Evolutionary conservation across 257 asterid species (phyloP), one percentile per base, ranked within the genome.

Genomic region (Capsicum pubescens): DNA sequence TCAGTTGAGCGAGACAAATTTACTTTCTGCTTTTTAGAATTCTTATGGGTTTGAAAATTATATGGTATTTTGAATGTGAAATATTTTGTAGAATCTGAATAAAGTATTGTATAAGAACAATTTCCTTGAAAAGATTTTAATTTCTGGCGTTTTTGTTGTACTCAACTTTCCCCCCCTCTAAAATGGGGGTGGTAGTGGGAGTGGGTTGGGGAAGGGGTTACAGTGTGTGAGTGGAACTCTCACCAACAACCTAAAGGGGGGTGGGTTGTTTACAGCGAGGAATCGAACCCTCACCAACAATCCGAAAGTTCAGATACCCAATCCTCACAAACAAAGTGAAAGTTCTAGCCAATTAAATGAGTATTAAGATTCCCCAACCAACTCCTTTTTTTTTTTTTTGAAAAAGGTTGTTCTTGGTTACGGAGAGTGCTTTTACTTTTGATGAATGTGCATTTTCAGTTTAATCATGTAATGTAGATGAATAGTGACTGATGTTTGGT

Each of bases 381-480:
- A 39, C 32, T 26, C 32, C 32, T 26, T 39, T 39, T 39, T 2
- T 39, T 39, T 39, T 2, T 39, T 39, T 4, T 39, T 1, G 0
- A 39, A 69, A 69, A 36, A 6, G 32, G 55, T 39, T 16, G 32
- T 69, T 69, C 10, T 69, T 69, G 55, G 77, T 68, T 12, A 39
- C 15, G 77, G 15, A 3, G 2, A 39, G 13, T 3, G 55, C 54
- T 69, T 42, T 71, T 71, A 39, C 35, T 71, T 44, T 9, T 71
- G 36, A 44, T 44, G 79, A 70, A 70, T 70, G 10, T 70, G 79
- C 42, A 64, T 9, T 61, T 19, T 61, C 32, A 59, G 66, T 67
- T 36, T 9, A 67, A 35, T 67, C 11, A 13, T 64, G 71, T 26
- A 26, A 55, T 26, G 26, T 13, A 36, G 46, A 21, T 26, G 14